Evolutionary conservation across 352 stramenopile genomes (phyloP).

Genomic region (Phytophthora citricola): DNA sequence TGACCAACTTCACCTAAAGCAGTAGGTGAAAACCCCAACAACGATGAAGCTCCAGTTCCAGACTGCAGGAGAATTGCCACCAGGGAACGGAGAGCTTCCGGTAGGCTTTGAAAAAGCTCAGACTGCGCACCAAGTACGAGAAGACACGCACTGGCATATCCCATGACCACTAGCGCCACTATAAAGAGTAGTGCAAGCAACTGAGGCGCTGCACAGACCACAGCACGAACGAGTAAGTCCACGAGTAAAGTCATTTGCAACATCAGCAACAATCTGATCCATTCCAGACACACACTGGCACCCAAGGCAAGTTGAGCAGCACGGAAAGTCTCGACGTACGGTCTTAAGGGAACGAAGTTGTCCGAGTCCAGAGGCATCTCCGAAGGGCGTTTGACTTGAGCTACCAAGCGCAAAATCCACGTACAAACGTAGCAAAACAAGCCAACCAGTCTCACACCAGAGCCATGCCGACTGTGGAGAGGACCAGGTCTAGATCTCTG

Average conservation of each 20-base stretch:
- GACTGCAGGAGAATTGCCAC: conserved; percentile 45
- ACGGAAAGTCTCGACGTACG: conserved; percentile 46
- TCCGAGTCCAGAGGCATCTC: conserved; percentile 40
- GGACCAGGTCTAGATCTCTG: conserved; percentile 11
- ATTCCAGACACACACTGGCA: conserved; percentile 50
- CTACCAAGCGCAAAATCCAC: conserved; percentile 53
- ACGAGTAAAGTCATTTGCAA: conserved; percentile 47
- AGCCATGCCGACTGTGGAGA: conserved; percentile 36
- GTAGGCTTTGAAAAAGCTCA: conserved; percentile 42
- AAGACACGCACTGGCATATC: conserved; percentile 56
- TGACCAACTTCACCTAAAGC: conserved; percentile 26
- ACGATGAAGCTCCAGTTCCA: conserved; percentile 17
- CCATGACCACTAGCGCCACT: conserved; percentile 44
- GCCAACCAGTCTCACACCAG: conserved; percentile 36
- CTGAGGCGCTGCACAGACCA: conserved; percentile 37
- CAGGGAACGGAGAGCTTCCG: conserved; percentile 41
- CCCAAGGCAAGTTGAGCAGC: conserved; percentile 46
- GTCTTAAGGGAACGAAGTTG: conserved; percentile 42
- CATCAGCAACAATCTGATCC: conserved; percentile 51
- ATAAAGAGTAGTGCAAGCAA: conserved; percentile 46
- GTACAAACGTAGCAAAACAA: conserved; percentile 46
- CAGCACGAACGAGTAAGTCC: conserved; percentile 48
- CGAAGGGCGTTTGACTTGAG: conserved; percentile 45
- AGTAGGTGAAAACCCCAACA: conserved; percentile 12
- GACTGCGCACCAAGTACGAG: conserved; percentile 46